Conservation (phyloP, 176 grass and related monocot species). For the Oryza rufipogon region DNA sequence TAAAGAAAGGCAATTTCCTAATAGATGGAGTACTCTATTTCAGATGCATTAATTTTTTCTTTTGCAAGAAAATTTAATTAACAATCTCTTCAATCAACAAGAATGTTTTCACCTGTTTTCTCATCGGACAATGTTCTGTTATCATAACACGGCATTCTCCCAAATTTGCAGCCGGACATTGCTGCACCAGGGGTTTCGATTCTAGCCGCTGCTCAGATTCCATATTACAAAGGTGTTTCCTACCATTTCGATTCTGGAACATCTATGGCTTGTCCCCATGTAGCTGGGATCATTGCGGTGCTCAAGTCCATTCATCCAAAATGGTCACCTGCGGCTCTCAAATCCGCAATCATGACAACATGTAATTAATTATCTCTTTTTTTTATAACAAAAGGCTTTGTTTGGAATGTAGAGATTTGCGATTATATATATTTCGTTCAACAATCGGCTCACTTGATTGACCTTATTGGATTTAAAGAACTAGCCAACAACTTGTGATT, state of each 20-base stretch:
- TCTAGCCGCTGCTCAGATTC: conserved; percentile 37
- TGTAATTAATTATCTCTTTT: not conserved
- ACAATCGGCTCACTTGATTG: too few species aligned
- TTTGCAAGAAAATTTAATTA: too few species aligned
- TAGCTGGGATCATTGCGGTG: conserved; percentile 49
- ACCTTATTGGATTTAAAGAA: too few species aligned
- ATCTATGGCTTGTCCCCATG: conserved; percentile 61
- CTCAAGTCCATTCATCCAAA: conserved; percentile 57
- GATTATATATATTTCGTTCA: too few species aligned
- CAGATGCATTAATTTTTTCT: too few species aligned
- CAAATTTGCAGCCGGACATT: conserved; percentile 54
- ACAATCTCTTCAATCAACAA: too few species aligned
- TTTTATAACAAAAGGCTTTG: not conserved
- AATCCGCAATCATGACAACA: conserved; percentile 63
- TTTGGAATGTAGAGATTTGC: too few species aligned
- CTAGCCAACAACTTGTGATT: too few species aligned
- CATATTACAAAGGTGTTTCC: not conserved
- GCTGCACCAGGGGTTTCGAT: conserved; percentile 64
- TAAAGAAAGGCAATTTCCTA: too few species aligned
- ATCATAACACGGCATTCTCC: not conserved
- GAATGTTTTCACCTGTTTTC: not conserved
- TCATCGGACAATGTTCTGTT: not conserved
- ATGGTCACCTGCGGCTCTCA: conserved; percentile 65
- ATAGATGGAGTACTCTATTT: too few species aligned
- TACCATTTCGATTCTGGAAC: conserved; percentile 46